A percentile compares a stretch with the other conserved stretches of the same genome.
phyloP scores from a whole-genome alignment of 2,329 filamentous ascomycete species.

The Laburnicola sp. region DNA sequence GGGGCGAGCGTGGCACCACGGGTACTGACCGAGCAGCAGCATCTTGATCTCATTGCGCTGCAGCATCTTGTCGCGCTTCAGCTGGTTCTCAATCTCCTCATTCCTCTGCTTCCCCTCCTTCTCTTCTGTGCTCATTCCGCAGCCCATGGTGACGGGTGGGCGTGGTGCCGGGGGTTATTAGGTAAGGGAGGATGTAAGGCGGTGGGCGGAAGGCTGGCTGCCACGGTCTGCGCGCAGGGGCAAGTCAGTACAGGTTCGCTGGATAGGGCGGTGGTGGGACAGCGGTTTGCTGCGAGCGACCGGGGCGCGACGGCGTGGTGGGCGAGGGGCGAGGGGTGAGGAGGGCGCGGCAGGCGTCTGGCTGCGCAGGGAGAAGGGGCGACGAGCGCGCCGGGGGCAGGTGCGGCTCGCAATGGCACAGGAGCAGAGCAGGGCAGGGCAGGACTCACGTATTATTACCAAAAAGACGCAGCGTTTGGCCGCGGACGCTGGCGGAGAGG shows the following conservation, averaged over 20 bases:
- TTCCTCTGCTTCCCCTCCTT: conserved; percentile 99
- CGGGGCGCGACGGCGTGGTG: background rate
- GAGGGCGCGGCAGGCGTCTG: background rate
- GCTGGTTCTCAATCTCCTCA: conserved; percentile 99
- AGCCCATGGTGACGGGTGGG: conserved; percentile 78
- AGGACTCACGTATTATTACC: conserved; percentile 39
- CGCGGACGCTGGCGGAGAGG: conserved; percentile 10
- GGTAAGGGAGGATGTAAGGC: conserved; percentile 28
- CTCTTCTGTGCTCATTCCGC: conserved; percentile 99
- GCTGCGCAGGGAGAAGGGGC: conserved; percentile 12
- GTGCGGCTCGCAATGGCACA: conserved; percentile 11
- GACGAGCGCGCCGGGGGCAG: conserved; percentile 6
- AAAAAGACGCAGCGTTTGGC: conserved; percentile 9
- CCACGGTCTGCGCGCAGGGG: conserved; percentile 29
- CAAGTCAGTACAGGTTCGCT: conserved; percentile 11
- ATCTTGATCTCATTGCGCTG: conserved; percentile 99
- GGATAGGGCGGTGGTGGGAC: background rate
- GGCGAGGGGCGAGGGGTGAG: background rate
- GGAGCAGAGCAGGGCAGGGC: no score
- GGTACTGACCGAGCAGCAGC: conserved; percentile 84
- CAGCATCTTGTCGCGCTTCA: conserved; percentile 98
- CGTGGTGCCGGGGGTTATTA: conserved; percentile 32
- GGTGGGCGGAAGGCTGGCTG: conserved; percentile 40
- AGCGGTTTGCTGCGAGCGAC: background rate
- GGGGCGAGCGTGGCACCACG: conserved; percentile 6